These are phyloP conservation scores for Pseudogymnoascus sp. DNA, from an alignment of 2,329 filamentous ascomycete genomes.

Conservation along the genomic window DNA sequence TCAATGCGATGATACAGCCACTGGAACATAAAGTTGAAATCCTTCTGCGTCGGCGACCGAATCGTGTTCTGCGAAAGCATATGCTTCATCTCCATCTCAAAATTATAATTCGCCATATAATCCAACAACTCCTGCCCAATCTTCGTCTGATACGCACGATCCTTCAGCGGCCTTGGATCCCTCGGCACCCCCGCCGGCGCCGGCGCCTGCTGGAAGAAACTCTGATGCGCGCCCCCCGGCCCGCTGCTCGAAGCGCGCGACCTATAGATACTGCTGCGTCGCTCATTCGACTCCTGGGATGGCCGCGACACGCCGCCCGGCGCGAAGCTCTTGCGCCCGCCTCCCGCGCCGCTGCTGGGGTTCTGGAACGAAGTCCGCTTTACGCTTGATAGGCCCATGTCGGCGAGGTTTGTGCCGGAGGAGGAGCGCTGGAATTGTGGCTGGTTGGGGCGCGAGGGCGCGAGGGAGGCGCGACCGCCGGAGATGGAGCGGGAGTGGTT, in stretches of 20 bases:
- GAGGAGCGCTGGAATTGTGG: slow-evolving; percentile 80
- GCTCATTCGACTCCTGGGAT: slow-evolving; percentile 41
- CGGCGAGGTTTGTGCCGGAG: slow-evolving; percentile 70
- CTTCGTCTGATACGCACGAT: slow-evolving; percentile 68
- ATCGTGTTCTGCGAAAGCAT: slow-evolving; percentile 83
- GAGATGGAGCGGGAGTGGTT: slow-evolving; percentile 78
- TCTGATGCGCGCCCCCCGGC: slow-evolving; percentile 66
- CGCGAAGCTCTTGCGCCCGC: slow-evolving; percentile 53
- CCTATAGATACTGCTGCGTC: slow-evolving; percentile 77
- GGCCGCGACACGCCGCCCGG: slow-evolving; percentile 28
- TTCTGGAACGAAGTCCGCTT: slow-evolving; percentile 75
- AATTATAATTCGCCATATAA: slow-evolving; percentile 87
- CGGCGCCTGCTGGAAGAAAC: slow-evolving; percentile 86
- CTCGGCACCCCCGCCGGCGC: slow-evolving; percentile 72
- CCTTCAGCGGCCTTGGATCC: slow-evolving; percentile 79
- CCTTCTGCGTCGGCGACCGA: slow-evolving; percentile 92
- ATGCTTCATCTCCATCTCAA: slow-evolving; percentile 97
- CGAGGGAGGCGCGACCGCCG: slow-evolving; percentile 76
- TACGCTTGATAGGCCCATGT: slow-evolving; percentile 73
- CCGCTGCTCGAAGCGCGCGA: slow-evolving; percentile 60
- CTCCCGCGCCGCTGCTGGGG: slow-evolving; percentile 42
- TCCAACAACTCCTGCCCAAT: slow-evolving; percentile 88
- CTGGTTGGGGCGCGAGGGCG: slow-evolving; percentile 73
- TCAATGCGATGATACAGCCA: slow-evolving; percentile 97
- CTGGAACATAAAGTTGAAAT: slow-evolving; percentile 96